A percentile compares a stretch with the other conserved stretches of the same genome.
Conservation (phyloP, 2,329 filamentous ascomycete species). For the Stachybotrys chartarum region DNA sequence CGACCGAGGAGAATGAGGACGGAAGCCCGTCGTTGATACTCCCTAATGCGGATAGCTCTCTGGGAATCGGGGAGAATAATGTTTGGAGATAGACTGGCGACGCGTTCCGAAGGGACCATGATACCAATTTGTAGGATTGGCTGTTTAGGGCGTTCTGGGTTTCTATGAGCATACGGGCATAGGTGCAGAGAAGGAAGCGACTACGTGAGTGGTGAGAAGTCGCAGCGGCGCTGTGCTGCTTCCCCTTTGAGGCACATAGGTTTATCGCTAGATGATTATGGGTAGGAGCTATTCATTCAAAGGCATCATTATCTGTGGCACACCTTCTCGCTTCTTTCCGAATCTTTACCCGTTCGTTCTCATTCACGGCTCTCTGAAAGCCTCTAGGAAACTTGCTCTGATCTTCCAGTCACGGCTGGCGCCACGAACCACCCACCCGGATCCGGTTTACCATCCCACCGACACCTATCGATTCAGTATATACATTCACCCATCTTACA, state of each 20-base stretch:
- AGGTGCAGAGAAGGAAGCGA: neutral
- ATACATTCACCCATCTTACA: neutral
- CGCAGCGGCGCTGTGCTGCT: neutral
- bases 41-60: conserved; percentile 25
- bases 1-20: conserved; percentile 17
- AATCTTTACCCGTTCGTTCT: neutral
- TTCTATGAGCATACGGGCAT: neutral
- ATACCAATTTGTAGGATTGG: neutral
- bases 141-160: neutral
- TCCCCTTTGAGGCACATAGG: neutral
- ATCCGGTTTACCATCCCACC: too few species aligned
- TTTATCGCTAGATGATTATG: neutral
- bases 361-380: neutral
- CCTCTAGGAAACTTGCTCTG: too few species aligned
- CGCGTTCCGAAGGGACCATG: neutral
- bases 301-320: neutral
- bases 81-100: conserved; percentile 24
- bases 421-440: too few species aligned
- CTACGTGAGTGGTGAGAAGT: neutral
- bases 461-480: too few species aligned
- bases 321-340: too few species aligned
- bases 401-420: too few species aligned
- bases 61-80: conserved; percentile 31
- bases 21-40: conserved; percentile 15
- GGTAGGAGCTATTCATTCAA: neutral